Conservation (phyloP, 352 stramenopile genomes). For the Pythium coloratum region DNA sequence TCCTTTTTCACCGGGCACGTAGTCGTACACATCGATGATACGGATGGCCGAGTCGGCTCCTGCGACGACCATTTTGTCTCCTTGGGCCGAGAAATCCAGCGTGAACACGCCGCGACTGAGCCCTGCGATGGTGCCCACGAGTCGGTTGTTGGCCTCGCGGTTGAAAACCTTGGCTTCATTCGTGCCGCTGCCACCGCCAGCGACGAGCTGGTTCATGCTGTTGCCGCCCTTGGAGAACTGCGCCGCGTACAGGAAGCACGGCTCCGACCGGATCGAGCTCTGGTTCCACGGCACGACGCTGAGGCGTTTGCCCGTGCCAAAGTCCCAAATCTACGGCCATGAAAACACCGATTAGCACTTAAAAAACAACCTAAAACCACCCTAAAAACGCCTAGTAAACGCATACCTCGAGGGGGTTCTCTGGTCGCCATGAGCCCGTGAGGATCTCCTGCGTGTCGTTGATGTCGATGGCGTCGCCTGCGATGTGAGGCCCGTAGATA, state of each 20-base stretch:
- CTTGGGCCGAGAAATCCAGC: slow-evolving; percentile 73
- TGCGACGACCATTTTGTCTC: slow-evolving; percentile 85
- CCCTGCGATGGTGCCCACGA: slow-evolving; percentile 84
- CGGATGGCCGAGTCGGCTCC: slow-evolving; percentile 85
- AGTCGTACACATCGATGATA: slow-evolving; percentile 89
- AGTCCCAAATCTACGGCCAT: slow-evolving; percentile 76
- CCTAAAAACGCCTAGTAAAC: too few species aligned
- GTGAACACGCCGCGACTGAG: slow-evolving; percentile 84
- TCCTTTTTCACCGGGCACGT: slow-evolving; percentile 60
- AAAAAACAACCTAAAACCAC: not conserved
- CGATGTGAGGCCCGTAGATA: slow-evolving; percentile 92
- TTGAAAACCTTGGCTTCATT: slow-evolving; percentile 94
- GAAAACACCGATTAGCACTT: not conserved
- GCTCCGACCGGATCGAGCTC: slow-evolving; percentile 68
- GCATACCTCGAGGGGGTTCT: slow-evolving; percentile 78
- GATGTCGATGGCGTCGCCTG: slow-evolving; percentile 76
- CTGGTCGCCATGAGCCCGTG: slow-evolving; percentile 89
- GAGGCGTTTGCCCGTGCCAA: slow-evolving; percentile 76
- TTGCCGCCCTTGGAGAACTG: slow-evolving; percentile 80
- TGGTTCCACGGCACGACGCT: slow-evolving; percentile 84
- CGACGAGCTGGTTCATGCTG: slow-evolving; percentile 59
- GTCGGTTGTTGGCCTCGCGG: slow-evolving; percentile 37
- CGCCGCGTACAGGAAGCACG: slow-evolving; percentile 88
- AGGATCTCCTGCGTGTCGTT: slow-evolving; percentile 77
- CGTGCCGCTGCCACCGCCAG: slow-evolving; percentile 82